Percentiles rank a stretch among this genome's conserved stretches.
phyloP scores from a whole-genome alignment of 495 filamentous ascomycete genomes.

The Cladorrhinum samala region DNA sequence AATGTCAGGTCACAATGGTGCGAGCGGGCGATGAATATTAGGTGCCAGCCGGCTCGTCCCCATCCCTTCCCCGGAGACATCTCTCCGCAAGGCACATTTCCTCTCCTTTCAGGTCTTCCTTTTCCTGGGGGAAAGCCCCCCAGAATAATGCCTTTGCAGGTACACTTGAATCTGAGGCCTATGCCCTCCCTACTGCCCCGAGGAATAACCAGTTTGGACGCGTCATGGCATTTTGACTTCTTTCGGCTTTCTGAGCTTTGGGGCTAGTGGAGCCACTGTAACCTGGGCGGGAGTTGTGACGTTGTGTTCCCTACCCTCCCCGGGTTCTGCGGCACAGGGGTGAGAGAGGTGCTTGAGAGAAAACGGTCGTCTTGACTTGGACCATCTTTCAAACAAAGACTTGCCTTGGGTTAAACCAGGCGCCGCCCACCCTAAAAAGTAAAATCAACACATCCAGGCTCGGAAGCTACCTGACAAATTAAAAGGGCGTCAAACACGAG shows the following conservation, averaged over 20 bases:
- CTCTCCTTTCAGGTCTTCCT: too few species aligned
- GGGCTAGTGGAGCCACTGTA: constrained; percentile 10
- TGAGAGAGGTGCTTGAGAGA: neutral
- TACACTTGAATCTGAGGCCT: neutral
- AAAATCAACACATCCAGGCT: too few species aligned
- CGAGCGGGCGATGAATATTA: too few species aligned
- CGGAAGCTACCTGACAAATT: too few species aligned
- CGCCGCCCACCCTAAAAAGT: too few species aligned
- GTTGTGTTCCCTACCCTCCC: constrained; percentile 6
- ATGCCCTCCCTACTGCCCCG: neutral
- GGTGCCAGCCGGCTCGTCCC: neutral
- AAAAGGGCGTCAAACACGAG: too few species aligned
- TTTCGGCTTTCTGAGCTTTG: constrained; percentile 3
- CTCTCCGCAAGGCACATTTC: neutral
- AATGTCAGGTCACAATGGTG: too few species aligned
- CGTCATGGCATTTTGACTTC: neutral
- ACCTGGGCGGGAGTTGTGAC: constrained; percentile 4
- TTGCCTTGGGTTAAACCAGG: too few species aligned
- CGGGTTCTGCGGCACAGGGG: constrained; percentile 3
- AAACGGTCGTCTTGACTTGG: neutral
- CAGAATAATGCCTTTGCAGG: too few species aligned
- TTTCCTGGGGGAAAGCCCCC: too few species aligned
- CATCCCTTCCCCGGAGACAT: neutral
- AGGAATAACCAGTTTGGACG: neutral
- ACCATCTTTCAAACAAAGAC: neutral